These are phyloP conservation scores for Neospermospora avenae DNA, from an alignment of 2,329 filamentous ascomycete genomes.

Conservation along the genomic window DNA sequence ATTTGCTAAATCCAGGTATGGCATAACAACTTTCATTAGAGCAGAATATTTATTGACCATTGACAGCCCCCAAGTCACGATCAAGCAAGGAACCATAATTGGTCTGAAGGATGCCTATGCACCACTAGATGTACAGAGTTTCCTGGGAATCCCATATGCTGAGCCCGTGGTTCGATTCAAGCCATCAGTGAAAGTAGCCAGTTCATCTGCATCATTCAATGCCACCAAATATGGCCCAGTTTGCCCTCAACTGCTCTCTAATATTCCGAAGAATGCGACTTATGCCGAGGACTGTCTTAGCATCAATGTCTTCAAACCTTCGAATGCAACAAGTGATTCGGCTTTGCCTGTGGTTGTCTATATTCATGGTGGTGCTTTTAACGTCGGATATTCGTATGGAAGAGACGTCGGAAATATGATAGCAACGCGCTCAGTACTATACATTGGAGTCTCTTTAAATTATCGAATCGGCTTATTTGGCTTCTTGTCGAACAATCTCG, in stretches of 20 bases:
- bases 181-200: not conserved
- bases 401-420: slow-evolving; percentile 41
- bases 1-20: not conserved
- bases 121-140: not conserved
- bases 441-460: slow-evolving; percentile 44
- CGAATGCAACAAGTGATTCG: slow-evolving; percentile 15
- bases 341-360: slow-evolving; percentile 41
- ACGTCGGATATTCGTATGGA: slow-evolving; percentile 36
- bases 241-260: slow-evolving; percentile 30
- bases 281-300: slow-evolving; percentile 39
- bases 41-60: not conserved
- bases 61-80: not conserved
- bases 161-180: not conserved
- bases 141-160: not conserved
- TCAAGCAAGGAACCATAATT: not conserved
- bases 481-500: slow-evolving; percentile 41
- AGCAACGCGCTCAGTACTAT: slow-evolving; percentile 40
- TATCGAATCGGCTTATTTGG: slow-evolving; percentile 49
- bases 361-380: slow-evolving; percentile 42
- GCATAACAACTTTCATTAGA: not conserved
- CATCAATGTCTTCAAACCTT: slow-evolving; percentile 29
- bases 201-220: not conserved
- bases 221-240: slow-evolving; percentile 23
- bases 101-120: not conserved
- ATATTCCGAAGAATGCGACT: slow-evolving; percentile 18